Evolutionary conservation across 2,329 filamentous ascomycete species (phyloP).

Genomic region (Alternaria alternata): DNA sequence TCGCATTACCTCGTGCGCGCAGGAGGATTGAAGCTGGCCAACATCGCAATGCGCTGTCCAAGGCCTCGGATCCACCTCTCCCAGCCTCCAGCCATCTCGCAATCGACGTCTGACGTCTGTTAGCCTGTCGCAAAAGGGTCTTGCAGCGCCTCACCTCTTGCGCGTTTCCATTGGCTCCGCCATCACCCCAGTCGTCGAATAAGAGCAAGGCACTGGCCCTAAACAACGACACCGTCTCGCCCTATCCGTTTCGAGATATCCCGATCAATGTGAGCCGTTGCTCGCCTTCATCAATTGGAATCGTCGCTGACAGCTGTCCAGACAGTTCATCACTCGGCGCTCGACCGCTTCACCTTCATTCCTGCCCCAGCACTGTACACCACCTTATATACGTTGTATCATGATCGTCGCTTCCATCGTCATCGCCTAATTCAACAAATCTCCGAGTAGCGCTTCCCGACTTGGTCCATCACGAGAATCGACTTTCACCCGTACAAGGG

Average conservation of each 20-base stretch:
- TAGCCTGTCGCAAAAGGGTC: slow-evolving; percentile 41
- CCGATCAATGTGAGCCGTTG: slow-evolving; percentile 33
- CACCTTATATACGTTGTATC: slow-evolving; percentile 27
- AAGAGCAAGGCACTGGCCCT: slow-evolving; percentile 33
- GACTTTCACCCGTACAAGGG: slow-evolving; percentile 40
- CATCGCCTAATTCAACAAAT: slow-evolving; percentile 43
- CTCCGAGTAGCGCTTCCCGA: slow-evolving; percentile 38
- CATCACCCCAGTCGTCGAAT: slow-evolving; percentile 41
- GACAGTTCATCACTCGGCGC: slow-evolving; percentile 30
- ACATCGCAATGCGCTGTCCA: slow-evolving; percentile 51
- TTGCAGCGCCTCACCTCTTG: slow-evolving; percentile 42
- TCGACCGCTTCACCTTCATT: slow-evolving; percentile 27
- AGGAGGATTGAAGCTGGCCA: slow-evolving; percentile 39
- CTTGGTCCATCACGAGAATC: slow-evolving; percentile 42
- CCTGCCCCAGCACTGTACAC: slow-evolving; percentile 9
- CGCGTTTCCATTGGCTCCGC: slow-evolving; percentile 46
- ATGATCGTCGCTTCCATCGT: slow-evolving; percentile 26
- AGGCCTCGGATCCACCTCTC: slow-evolving; percentile 39
- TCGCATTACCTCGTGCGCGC: slow-evolving; percentile 41
- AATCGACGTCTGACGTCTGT: slow-evolving; percentile 47
- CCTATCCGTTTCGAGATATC: slow-evolving; percentile 46
- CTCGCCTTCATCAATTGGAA: slow-evolving; percentile 20
- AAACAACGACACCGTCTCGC: slow-evolving; percentile 38
- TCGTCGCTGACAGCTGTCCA: slow-evolving; percentile 39
- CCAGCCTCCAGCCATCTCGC: slow-evolving; percentile 42